Conservation (phyloP, 768 basidiomycete genomes). For the Chlorophyllum brunneum region DNA sequence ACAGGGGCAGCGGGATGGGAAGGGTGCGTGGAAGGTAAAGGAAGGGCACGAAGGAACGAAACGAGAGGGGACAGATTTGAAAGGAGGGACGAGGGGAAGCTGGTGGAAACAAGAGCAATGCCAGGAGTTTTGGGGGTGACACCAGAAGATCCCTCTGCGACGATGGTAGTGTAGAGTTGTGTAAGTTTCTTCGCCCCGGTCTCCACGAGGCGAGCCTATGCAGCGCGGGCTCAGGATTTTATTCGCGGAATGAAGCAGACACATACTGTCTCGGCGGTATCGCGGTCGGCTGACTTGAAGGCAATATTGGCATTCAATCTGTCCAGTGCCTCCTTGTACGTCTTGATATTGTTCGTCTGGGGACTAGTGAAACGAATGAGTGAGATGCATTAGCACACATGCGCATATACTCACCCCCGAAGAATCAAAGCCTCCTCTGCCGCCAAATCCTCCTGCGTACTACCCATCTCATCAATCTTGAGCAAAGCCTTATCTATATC, state of each 20-base stretch:
- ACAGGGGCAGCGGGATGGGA: conserved; percentile 71
- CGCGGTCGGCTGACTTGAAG: conserved; percentile 61
- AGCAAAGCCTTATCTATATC: conserved; percentile 78
- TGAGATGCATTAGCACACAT: neutral
- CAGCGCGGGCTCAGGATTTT: neutral
- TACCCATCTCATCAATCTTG: conserved; percentile 78
- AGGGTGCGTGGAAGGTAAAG: conserved; percentile 75
- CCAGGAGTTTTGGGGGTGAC: conserved; percentile 38
- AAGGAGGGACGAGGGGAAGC: conserved; percentile 53
- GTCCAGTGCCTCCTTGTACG: conserved; percentile 70
- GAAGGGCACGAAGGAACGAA: conserved; percentile 64
- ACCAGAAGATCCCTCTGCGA: conserved; percentile 83
- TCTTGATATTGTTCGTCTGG: conserved; percentile 58
- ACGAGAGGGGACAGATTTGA: conserved; percentile 61
- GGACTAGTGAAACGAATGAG: conserved; percentile 42
- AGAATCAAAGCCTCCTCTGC: conserved; percentile 77
- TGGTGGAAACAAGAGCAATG: conserved; percentile 20
- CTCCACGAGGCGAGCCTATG: conserved; percentile 68
- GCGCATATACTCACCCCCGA: conserved; percentile 51
- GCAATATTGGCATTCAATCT: conserved; percentile 77
- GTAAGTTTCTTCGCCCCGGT: conserved; percentile 80
- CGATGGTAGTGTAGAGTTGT: conserved; percentile 80
- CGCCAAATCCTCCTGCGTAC: conserved; percentile 69
- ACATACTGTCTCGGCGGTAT: conserved; percentile 51
- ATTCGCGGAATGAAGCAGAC: neutral